Evolutionary conservation across 345 rosid species (phyloP), one percentile per base, ranked within the genome.

Genomic region (Eucalyptus marginata): DNA sequence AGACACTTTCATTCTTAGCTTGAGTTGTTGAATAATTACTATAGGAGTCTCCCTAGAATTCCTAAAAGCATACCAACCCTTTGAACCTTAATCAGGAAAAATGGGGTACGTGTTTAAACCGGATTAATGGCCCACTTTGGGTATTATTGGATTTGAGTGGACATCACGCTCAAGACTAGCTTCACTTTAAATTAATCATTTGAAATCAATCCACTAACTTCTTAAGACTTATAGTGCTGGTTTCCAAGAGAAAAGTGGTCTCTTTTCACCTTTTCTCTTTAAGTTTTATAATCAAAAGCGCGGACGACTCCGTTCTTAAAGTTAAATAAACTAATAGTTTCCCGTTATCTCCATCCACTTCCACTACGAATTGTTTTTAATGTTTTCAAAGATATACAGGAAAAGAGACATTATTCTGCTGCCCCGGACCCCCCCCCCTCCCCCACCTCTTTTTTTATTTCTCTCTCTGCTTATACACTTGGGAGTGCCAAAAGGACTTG

Each of bases 231-330:
- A 12, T 33, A 64, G 85, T 64, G 90, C 84, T 76, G 59, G 27
- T 76, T 79, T 81, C 86, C 90, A 89, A 89, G 86, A 29, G 86
- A 40, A 89, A 89, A 68, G 90, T 86, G 90, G 88, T 66, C 88
- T 89, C 88, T 81, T 89, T 89, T 89, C 79, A 87, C 90, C 87
- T 89, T 89, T 89, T 89, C 47, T 52, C 64, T 89, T 86, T 76
- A 79, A 51, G 25, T 86, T 62, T 86, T 86, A 84, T 43, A 62
- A 66, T 43, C 47, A 25, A 68, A 89, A 49, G 50, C 12, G 12
- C 46, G 7, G 68, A 49, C 12, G 56, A 62, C 36, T 36, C 49
- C 62, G 52, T 36, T 86, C 31, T 68, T 22, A 31, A 20, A 86
- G 66, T 27, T 44, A 49, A 86, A 49, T 86, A 86, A 87, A 89